These are phyloP conservation scores for Solanum hybrid DNA, from an alignment of 305 asterid species.

Conservation along the genomic window DNA sequence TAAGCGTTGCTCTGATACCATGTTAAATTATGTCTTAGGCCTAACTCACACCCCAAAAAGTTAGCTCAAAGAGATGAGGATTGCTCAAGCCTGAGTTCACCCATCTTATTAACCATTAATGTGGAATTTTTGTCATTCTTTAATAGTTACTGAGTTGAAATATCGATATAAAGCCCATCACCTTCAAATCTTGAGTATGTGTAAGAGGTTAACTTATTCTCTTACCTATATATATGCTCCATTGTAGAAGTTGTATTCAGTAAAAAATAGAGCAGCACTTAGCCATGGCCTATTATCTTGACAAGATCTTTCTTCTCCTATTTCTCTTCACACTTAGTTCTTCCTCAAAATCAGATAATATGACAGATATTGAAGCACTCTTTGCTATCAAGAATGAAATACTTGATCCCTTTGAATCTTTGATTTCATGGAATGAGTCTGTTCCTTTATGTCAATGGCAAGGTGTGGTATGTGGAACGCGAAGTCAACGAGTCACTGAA, in stretches of 20 bases:
- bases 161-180: no score
- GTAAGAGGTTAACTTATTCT: no score
- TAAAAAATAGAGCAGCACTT: neutral
- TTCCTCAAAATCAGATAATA: neutral
- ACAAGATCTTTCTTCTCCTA: neutral
- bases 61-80: neutral
- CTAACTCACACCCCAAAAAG: neutral
- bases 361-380: neutral
- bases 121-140: no score
- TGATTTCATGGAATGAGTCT: slow-evolving; percentile 23
- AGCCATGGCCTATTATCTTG: neutral
- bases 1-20: neutral
- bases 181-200: neutral
- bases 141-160: neutral
- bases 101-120: no score
- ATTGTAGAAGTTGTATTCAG: neutral
- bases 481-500: slow-evolving; percentile 11
- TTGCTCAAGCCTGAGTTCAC: neutral
- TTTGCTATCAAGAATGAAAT: neutral
- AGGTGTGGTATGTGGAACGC: slow-evolving; percentile 22
- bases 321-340: neutral
- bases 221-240: neutral
- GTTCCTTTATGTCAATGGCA: slow-evolving; percentile 30
- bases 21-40: neutral
- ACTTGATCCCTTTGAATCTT: neutral